Evolutionary conservation across 768 basidiomycete genomes (phyloP).

Genomic region (Austroboletus eburneus): DNA sequence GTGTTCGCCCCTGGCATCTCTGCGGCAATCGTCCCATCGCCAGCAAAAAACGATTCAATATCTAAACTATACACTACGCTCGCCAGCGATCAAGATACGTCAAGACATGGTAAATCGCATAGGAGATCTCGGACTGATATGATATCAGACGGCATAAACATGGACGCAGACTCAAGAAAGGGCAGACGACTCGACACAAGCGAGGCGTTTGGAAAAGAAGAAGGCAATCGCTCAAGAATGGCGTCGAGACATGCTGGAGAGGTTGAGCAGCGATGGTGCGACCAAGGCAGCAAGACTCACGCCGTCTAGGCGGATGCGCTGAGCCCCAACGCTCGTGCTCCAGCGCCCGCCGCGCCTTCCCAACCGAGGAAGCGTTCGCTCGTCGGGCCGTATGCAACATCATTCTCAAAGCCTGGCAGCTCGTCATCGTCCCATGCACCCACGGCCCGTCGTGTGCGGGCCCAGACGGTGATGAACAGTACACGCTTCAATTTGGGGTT

Average conservation of each 20-base stretch:
- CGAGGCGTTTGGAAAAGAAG: not conserved
- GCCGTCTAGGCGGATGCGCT: constrained; percentile 29
- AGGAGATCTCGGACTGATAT: constrained; percentile 14
- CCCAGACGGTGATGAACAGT: constrained; percentile 90
- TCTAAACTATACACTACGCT: constrained; percentile 9
- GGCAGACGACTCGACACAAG: not conserved
- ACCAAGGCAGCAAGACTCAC: constrained; percentile 21
- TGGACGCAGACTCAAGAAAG: not conserved
- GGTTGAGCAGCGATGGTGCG: constrained; percentile 17
- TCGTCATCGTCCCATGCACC: constrained; percentile 49
- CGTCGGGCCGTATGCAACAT: constrained; percentile 32
- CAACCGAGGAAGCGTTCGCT: constrained; percentile 71
- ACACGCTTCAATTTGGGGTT: constrained; percentile 91
- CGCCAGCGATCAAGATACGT: constrained; percentile 22
- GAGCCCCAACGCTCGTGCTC: constrained; percentile 78
- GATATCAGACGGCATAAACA: constrained; percentile 15
- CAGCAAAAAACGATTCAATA: no score
- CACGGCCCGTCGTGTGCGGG: constrained; percentile 60
- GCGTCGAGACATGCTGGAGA: no score
- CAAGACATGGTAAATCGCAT: constrained; percentile 3
- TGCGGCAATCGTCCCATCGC: not conserved
- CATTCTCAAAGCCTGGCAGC: constrained; percentile 32
- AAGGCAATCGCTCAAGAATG: no score
- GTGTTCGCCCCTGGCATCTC: no score
- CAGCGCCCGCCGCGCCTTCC: constrained; percentile 74